A percentile compares a stretch with the other conserved stretches of the same genome.
phyloP scores from a whole-genome alignment of 768 basidiomycete genomes.

The Coprinellus micaceus region DNA sequence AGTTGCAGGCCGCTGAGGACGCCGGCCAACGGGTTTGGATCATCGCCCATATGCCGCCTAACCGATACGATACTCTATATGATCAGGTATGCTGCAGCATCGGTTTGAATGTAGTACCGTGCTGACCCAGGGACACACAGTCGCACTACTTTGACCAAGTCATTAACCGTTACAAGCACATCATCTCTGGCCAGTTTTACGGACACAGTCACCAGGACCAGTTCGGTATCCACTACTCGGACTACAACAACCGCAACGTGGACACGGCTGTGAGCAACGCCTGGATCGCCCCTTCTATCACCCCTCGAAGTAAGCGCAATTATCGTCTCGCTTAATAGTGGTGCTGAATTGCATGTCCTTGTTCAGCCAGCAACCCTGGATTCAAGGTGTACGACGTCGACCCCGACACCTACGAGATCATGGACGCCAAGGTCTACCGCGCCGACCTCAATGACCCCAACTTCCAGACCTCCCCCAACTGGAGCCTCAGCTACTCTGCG shows the following conservation, averaged over 20 bases:
- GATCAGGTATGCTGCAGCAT: constrained; percentile 42
- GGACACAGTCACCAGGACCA: constrained; percentile 62
- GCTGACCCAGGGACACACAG: constrained; percentile 22
- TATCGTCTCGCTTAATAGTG: not conserved
- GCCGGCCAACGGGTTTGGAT: constrained; percentile 60
- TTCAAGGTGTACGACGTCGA: constrained; percentile 64
- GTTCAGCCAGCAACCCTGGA: constrained; percentile 48
- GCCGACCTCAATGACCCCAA: constrained; percentile 37
- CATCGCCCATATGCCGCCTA: constrained; percentile 54
- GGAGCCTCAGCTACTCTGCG: constrained; percentile 57
- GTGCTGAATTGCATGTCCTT: not conserved
- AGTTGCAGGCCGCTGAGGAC: constrained; percentile 59
- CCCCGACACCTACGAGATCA: constrained; percentile 61
- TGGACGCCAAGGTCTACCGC: constrained; percentile 51
- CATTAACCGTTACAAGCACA: constrained; percentile 54
- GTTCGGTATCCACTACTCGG: constrained; percentile 57
- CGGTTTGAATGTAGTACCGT: not conserved
- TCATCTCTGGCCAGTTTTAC: constrained; percentile 59
- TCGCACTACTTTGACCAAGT: constrained; percentile 64
- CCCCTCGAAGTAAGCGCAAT: constrained; percentile 45
- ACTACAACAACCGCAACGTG: constrained; percentile 43
- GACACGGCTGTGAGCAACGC: constrained; percentile 45
- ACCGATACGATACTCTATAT: constrained; percentile 42
- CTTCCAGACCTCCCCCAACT: constrained; percentile 47
- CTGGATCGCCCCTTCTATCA: constrained; percentile 53